Percentiles rank a stretch among this genome's conserved stretches.
phyloP scores from a whole-genome alignment of 768 basidiomycete genomes.

The Leccinum broughii region DNA sequence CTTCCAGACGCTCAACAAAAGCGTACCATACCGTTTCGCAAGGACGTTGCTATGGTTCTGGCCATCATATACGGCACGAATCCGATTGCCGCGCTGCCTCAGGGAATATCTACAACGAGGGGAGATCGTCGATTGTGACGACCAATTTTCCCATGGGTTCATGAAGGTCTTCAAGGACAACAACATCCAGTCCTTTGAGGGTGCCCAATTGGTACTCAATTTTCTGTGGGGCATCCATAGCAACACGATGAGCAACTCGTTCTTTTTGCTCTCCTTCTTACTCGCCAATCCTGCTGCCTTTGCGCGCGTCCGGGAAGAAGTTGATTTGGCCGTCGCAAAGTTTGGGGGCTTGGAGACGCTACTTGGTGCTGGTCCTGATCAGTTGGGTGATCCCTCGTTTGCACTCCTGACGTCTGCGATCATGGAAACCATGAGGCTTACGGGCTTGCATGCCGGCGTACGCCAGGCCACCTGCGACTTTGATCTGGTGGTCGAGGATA shows the following conservation, averaged over 20 bases:
- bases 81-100: slow-evolving; percentile 12
- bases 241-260: slow-evolving; percentile 22
- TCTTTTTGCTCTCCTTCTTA: slow-evolving; percentile 30
- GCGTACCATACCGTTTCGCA: slow-evolving; percentile 19
- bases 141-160: slow-evolving; percentile 13
- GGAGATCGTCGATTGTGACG: slow-evolving; percentile 6
- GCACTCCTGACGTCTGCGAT: slow-evolving; percentile 25
- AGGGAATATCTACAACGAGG: slow-evolving; percentile 14
- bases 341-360: slow-evolving; percentile 17
- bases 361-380: slow-evolving; percentile 10
- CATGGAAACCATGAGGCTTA: slow-evolving; percentile 29
- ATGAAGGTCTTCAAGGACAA: slow-evolving; percentile 21
- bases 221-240: slow-evolving; percentile 25
- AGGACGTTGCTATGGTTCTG: slow-evolving; percentile 14
- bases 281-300: slow-evolving; percentile 45
- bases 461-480: slow-evolving; percentile 21
- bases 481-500: slow-evolving; percentile 11
- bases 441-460: slow-evolving; percentile 15
- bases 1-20: slow-evolving; percentile 19
- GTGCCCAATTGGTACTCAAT: slow-evolving; percentile 19
- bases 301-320: slow-evolving; percentile 45
- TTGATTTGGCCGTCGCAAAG: slow-evolving; percentile 35
- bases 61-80: slow-evolving; percentile 18
- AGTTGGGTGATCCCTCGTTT: slow-evolving; percentile 22
- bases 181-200: slow-evolving; percentile 16